phyloP scores from a whole-genome alignment of 2,329 filamentous ascomycete species.

The Macroventuria anomochaeta region DNA sequence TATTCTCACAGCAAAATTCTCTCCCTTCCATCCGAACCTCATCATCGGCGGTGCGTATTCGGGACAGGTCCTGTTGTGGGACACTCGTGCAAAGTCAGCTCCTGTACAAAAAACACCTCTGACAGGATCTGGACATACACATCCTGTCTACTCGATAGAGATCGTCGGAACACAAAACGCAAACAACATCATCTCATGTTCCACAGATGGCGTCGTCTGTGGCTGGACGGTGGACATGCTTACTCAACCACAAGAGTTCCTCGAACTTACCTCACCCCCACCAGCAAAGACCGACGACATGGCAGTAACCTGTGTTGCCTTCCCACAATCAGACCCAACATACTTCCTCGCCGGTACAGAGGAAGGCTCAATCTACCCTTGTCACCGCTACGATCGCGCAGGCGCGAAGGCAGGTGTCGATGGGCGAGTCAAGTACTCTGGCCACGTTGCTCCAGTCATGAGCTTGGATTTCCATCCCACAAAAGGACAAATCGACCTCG shows the following conservation, averaged over 20 bases:
- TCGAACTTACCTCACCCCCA: constrained; percentile 84
- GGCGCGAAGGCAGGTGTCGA: constrained; percentile 97
- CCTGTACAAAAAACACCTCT: constrained; percentile 96
- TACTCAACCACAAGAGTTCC: constrained; percentile 90
- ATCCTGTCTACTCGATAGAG: constrained; percentile 93
- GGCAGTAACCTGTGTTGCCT: constrained; percentile 91
- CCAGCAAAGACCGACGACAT: constrained; percentile 88
- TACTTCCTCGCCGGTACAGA: constrained; percentile 98
- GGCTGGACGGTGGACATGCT: constrained; percentile 99
- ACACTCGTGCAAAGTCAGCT: constrained; percentile 80
- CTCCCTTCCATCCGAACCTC: constrained; percentile 96
- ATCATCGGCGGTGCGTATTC: constrained; percentile 97
- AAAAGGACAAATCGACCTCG: constrained; percentile 89
- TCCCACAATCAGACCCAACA: constrained; percentile 92
- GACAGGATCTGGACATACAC: constrained; percentile 92
- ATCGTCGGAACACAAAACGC: constrained; percentile 98
- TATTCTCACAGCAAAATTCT: constrained; percentile 94
- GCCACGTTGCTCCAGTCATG: constrained; percentile 94
- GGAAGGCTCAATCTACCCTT: constrained; percentile 94
- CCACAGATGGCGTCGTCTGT: constrained; percentile 94
- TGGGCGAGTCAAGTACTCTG: constrained; percentile 82
- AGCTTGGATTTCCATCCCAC: constrained; percentile 94
- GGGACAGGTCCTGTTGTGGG: constrained; percentile 95
- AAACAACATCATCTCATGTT: constrained; percentile 97
- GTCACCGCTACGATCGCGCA: constrained; percentile 95